These are phyloP conservation scores for Boechera divaricarpa DNA, from an alignment of 345 rosid species.

Conservation along the genomic window DNA sequence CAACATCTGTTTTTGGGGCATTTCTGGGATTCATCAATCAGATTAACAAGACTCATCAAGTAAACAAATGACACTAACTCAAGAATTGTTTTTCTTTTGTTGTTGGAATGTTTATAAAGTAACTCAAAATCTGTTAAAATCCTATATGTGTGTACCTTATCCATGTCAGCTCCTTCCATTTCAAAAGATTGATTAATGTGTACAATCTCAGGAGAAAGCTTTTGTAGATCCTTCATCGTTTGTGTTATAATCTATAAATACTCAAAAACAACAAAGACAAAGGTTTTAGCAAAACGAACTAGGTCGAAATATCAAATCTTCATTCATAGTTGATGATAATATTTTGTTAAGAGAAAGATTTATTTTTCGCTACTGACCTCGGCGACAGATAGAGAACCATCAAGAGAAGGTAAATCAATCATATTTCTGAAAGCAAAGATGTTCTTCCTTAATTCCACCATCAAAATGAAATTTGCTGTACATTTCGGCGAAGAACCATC, in stretches of 20 bases:
- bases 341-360: not conserved
- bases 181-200: slow-evolving; percentile 50
- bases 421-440: slow-evolving; percentile 67
- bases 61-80: slow-evolving; percentile 22
- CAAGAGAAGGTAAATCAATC: slow-evolving; percentile 70
- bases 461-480: slow-evolving; percentile 49
- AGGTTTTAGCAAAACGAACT: not conserved
- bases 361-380: slow-evolving; percentile 44
- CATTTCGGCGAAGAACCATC: slow-evolving; percentile 43
- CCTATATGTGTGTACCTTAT: slow-evolving; percentile 45
- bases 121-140: not conserved
- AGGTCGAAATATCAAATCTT: too few relatives aligned
- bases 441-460: slow-evolving; percentile 73
- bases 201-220: slow-evolving; percentile 65
- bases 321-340: not conserved
- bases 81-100: not conserved
- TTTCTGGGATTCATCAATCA: slow-evolving; percentile 47
- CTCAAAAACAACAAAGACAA: not conserved
- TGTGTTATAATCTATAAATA: slow-evolving; percentile 55
- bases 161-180: slow-evolving; percentile 53
- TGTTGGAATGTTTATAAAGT: not conserved
- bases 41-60: slow-evolving; percentile 43
- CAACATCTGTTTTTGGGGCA: slow-evolving; percentile 59
- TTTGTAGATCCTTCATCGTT: slow-evolving; percentile 73
- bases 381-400: slow-evolving; percentile 52